Evolutionary conservation across 805 yeast genomes (phyloP), one percentile per base, ranked within the genome.

Genomic region (Kodamaea leandrae): DNA sequence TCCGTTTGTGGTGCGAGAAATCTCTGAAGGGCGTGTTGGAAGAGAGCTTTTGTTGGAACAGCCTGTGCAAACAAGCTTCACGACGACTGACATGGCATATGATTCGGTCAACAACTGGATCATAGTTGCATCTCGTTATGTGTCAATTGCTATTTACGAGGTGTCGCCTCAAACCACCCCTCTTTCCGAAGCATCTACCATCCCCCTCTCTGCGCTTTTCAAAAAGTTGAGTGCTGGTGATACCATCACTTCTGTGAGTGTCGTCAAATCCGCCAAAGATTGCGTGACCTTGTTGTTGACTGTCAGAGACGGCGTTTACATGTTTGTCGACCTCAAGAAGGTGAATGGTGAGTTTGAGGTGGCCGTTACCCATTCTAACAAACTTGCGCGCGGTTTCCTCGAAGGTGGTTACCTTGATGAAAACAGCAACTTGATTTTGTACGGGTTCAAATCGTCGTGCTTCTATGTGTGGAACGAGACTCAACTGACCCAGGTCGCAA

Each of bases 391-490:
- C 47, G 96, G 96, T 0, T 84, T 83, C 45, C 62, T 91, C 9
- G 97, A 91, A 60, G 96, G 96, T 0, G 78, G 83, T 0, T 71
- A 66, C 42, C 56, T 72, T 18, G 58, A 63, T 18, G 50, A 63
- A 8, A 45, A 58, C 8, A n/a, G 10, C 17, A 80, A 80, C 30
- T 61, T 83, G 27, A 60, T 85, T 2, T 60, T 86, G 2, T 86
- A 78, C 58, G 98, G 98, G 1, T 91, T 93, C 71, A 79, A 81
- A 50, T 86, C 93, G 2, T 82, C 83, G 37, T 65, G 74, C 37
- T 89, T 91, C 54, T 84, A 83, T 52, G 60, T 87, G 16, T 88
- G 88, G 82, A 87, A 90, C 58, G 96, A 87, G 53, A 78, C 89
- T 1, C 68, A 73, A 32, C 89, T 86, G 49, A 69, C 72, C 39